Base-by-base conservation (phyloP, 768 basidiomycete genomes). In the Tylopilus balloui region DNA sequence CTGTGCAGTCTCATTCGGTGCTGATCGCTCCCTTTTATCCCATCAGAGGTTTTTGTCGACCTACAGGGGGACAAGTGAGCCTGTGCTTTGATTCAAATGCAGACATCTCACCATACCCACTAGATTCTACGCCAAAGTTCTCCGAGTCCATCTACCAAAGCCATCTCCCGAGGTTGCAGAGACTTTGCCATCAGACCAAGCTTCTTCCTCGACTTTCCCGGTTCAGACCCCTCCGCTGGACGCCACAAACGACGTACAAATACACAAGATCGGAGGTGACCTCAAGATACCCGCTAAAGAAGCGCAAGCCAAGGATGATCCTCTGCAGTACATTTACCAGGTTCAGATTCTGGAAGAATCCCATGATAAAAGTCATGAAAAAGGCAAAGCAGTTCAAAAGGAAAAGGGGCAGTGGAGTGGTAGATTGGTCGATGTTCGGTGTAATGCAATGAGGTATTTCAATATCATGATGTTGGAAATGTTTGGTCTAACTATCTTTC, bases 41-140 rank as follows among this genome's bases (percentile, higher is more conserved):
- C 46, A 54, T n/a, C 62, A 94, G 91, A 79, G 71, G 82, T 95
- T 46, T 80, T 91, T 51, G 84, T 97, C 48, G 92, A 97, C 61
- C 73, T 96, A 9, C 73, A 83, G 51, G 89, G 90, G 21, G 85
- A 88, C 70, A 93, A 92, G 89, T 92, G 59, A 57, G 79, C 65
- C n/a, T 31, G 39, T 46, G 28, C 27, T 34, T 34, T 34, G 36
- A 29, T 23, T 41, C 39, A 17, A 29, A 31, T 46, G 4, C 46
- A 36, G 32, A 31, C 56, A 58, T 59, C 59, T 63, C 45, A n/a
- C n/a, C n/a, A 54, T 38, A 36, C 40, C 21, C 45, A 39, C 19
- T 57, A 93, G 90, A 64, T 95, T 89, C 66, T 83, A 85, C 54
- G 92, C 88, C 43, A 80, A 79, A 29, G 80, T 97, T 46, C 78